Evolutionary conservation across 2,329 filamentous ascomycete genomes (phyloP), one percentile per base, ranked within the genome.

Genomic region (Colletotrichum sublineola): DNA sequence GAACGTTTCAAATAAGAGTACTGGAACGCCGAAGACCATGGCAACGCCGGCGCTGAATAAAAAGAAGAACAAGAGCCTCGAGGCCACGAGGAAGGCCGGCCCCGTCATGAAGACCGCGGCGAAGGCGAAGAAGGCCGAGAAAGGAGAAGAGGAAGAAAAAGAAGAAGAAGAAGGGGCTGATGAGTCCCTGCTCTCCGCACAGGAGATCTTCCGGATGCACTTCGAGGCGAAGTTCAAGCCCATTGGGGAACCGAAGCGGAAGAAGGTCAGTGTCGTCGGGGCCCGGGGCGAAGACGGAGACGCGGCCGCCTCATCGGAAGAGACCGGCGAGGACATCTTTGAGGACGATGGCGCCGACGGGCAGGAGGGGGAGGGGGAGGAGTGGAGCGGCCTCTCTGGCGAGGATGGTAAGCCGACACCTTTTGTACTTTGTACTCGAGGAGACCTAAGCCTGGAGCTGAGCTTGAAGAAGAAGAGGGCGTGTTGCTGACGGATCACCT

Each of bases 171-270:
- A 56, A 7, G 29, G 60, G 11, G 80, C 83, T 52, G 84, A 89
- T 75, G 87, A 91, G 71, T 40, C 53, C 14, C n/a, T 64, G 14
- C 24, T 55, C 9, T 67, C 68, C 46, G 87, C 93, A 15, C 90
- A 94, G 76, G 94, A 92, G 68, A 88, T 95, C 70, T 94, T 99
- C 78, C 91, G 91, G 70, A 90, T 90, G 76, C 93, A 96, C 79
- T 98, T 98, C 79, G 96, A 98, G 82, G 90, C 94, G 38, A 91
- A 93, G 79, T 98, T 98, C 84, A 89, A 91, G 79, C 94, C 96
- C 11, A 81, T 97, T 0, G 57, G 12, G 50, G 86, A 86, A 78
- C 67, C 52, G 71, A 75, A 55, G 74, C 75, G 5, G 29, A 68
- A 66, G 61, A 71, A 66, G 44, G 33, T 24, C 18, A 31, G 65